Evolutionary conservation across 2,329 filamentous ascomycete genomes (phyloP), one percentile per base, ranked within the genome.

Genomic region (Bipolaris cookei): DNA sequence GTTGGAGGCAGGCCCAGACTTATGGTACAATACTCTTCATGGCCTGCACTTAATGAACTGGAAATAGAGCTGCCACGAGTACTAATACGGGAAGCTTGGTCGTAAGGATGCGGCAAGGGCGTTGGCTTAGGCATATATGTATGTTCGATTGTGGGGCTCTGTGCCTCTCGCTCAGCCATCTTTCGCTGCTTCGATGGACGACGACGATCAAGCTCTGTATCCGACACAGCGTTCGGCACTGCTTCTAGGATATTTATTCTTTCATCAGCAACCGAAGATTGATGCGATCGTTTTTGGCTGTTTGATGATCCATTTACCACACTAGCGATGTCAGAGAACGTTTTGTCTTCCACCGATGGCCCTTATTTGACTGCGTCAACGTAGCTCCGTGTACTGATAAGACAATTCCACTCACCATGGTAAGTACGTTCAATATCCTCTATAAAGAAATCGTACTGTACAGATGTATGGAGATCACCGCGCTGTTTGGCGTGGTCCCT

Each of bases 321-420:
- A 21, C 51, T 37, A 45, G 51, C 18, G 30, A 51, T 35, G 18
- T 41, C 13, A 20, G 50, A 57, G 25, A 55, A 52, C 44, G 39
- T 23, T 56, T 59, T 20, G 16, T 53, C 45, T 32, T 59, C 57
- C n/a, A 16, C 46, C 11, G 35, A 18, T 38, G 16, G 38, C 56
- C 43, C 45, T 37, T 50, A 48, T 53, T 54, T 55, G 28, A 50
- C 38, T 21, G 13, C 54, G 32, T 60, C 23, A 61, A 45, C 43
- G 32, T 30, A 7, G 50, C 20, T 52, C 43, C 43, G 50, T 53
- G 30, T 20, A 56, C 35, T 54, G 18, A 51, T 61, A 6, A 11
- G 51, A 47, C 37, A 39, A 41, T 58, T 10, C 30, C 18, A 64
- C 61, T 62, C 14, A 62, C 59, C 32, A 62, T 55, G 13, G 53